A percentile compares a stretch with the other conserved stretches of the same genome.
phyloP scores from a whole-genome alignment of 805 yeast species.

The Saccharomycopsis lassenensis region DNA sequence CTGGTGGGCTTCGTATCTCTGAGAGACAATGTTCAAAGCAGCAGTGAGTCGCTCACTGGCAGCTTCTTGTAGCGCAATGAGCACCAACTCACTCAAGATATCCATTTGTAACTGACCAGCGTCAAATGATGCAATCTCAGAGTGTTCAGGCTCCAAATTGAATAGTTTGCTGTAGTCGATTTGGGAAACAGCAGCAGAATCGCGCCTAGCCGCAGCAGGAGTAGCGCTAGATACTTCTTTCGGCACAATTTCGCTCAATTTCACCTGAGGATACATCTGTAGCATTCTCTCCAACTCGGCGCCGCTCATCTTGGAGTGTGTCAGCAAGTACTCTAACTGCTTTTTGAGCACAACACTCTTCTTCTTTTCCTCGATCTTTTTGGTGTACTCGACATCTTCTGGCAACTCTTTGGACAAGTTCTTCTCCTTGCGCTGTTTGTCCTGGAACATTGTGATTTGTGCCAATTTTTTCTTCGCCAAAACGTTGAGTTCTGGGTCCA shows the following conservation, averaged over 20 bases:
- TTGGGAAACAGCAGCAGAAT: conserved; percentile 27
- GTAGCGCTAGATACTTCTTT: too few relatives aligned
- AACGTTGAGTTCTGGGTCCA: conserved; percentile 2
- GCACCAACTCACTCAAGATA: conserved; percentile 52
- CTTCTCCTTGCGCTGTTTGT: conserved; percentile 13
- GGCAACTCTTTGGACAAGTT: conserved; percentile 11
- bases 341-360: conserved; percentile 20
- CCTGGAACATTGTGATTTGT: conserved; percentile 15
- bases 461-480: conserved; percentile 3
- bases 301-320: conserved; percentile 11
- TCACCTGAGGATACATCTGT: conserved; percentile 11
- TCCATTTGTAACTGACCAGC: conserved; percentile 56
- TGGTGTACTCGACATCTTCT: conserved; percentile 9
- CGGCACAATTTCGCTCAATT: conserved; percentile 17
- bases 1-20: conserved; percentile 36
- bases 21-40: conserved; percentile 59
- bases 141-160: conserved; percentile 49
- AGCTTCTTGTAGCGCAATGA: conserved; percentile 50
- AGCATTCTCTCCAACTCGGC: conserved; percentile 18
- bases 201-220: too few relatives aligned
- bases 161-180: conserved; percentile 53
- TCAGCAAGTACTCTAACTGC: conserved; percentile 20
- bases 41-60: conserved; percentile 42
- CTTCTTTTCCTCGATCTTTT: conserved; percentile 22
- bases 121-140: conserved; percentile 59